Evolutionary conservation across 2,329 filamentous ascomycete species (phyloP).

Genomic region (Sporothrix mexicana): DNA sequence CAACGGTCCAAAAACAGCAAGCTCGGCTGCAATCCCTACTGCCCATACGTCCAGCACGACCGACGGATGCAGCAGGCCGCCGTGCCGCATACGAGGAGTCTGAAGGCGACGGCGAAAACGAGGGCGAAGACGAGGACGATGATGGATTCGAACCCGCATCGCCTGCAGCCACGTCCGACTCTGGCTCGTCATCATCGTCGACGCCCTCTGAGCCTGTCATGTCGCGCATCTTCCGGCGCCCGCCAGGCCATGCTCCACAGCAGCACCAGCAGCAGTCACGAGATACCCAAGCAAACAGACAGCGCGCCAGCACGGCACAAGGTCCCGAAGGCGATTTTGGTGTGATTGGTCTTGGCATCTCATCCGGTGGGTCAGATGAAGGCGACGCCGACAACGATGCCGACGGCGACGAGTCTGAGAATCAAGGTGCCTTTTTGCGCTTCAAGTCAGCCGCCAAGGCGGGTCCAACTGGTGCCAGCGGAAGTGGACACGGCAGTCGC

Average conservation of each 20-base stretch:
- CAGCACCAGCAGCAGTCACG: conserved; percentile 30
- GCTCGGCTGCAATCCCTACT: conserved; percentile 31
- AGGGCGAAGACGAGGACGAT: neutral
- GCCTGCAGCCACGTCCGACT: conserved; percentile 50
- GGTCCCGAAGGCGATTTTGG: conserved; percentile 39
- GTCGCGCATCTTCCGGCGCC: conserved; percentile 65
- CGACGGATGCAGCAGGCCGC: conserved; percentile 28
- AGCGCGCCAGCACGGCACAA: conserved; percentile 33
- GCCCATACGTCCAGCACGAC: conserved; percentile 37
- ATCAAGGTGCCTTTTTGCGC: conserved; percentile 62
- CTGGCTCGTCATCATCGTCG: conserved; percentile 42
- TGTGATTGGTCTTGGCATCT: conserved; percentile 27
- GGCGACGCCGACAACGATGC: neutral
- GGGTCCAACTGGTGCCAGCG: conserved; percentile 24
- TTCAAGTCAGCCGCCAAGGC: conserved; percentile 44
- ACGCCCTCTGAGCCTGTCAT: conserved; percentile 58
- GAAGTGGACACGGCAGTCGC: conserved; percentile 38
- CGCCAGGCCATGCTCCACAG: conserved; percentile 54
- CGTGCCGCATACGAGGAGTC: neutral
- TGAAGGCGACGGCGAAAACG: neutral
- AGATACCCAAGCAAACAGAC: conserved; percentile 29
- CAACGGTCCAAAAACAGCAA: conserved; percentile 50
- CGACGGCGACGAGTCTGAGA: conserved; percentile 59
- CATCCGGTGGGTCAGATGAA: conserved; percentile 42
- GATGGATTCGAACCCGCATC: conserved; percentile 47